phyloP scores from a whole-genome alignment of 2,329 filamentous ascomycete genomes.

The Penicillium rolfsii region DNA sequence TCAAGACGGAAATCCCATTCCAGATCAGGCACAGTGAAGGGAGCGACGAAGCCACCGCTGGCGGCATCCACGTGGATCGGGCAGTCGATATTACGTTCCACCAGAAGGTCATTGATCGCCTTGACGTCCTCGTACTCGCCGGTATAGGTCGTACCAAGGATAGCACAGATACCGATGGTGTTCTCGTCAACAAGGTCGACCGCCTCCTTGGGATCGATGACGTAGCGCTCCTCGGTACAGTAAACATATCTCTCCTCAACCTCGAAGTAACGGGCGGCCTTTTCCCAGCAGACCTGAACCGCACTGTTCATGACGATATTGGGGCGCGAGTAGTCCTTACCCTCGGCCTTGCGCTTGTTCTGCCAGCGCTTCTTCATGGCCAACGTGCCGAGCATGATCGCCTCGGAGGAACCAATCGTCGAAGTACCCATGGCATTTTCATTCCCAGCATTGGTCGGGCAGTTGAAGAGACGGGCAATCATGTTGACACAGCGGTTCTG shows the following conservation, averaged over 20 bases:
- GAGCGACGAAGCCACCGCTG: constrained; percentile 88
- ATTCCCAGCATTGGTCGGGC: constrained; percentile 60
- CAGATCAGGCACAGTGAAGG: constrained; percentile 81
- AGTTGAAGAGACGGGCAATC: constrained; percentile 88
- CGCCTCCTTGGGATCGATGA: constrained; percentile 66
- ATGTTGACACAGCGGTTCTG: constrained; percentile 91
- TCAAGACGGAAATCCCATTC: constrained; percentile 91
- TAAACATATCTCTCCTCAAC: constrained; percentile 82
- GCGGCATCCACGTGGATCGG: constrained; percentile 95
- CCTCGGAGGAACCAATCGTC: constrained; percentile 84
- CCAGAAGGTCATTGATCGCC: constrained; percentile 82
- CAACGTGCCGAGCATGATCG: constrained; percentile 58
- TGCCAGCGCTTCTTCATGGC: constrained; percentile 97
- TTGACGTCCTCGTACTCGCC: constrained; percentile 96
- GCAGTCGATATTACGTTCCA: constrained; percentile 73
- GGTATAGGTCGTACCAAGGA: constrained; percentile 91
- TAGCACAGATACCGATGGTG: constrained; percentile 88
- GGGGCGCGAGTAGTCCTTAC: constrained; percentile 77
- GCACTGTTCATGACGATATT: constrained; percentile 97
- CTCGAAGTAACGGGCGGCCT: constrained; percentile 86
- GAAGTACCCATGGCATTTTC: constrained; percentile 79
- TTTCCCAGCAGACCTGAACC: constrained; percentile 97
- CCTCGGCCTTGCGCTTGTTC: constrained; percentile 79
- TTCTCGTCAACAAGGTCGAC: constrained; percentile 68
- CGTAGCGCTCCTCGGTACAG: constrained; percentile 63